Conservation (phyloP, 176 grass and related monocot genomes). For the Otatea glauca region DNA sequence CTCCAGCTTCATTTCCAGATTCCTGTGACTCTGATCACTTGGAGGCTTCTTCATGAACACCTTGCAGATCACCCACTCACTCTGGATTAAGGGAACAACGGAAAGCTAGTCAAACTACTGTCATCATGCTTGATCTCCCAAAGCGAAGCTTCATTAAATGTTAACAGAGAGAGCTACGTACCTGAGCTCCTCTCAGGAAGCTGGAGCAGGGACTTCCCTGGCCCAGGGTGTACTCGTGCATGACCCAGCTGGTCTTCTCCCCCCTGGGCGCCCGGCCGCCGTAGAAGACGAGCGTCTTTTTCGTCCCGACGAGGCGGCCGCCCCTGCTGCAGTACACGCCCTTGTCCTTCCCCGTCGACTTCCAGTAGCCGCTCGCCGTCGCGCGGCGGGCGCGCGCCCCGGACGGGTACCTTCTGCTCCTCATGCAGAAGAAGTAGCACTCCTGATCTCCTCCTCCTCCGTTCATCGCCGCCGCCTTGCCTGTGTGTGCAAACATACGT, state of each 20-base stretch:
- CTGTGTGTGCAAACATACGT: neutral
- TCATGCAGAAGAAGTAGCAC: conserved; percentile 61
- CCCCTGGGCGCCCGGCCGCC: conserved; percentile 51
- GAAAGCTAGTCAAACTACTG: neutral
- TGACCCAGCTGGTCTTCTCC: conserved; percentile 51
- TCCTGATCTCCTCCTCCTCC: conserved; percentile 24
- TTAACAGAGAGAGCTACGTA: neutral
- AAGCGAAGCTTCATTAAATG: neutral
- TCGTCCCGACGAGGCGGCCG: conserved; percentile 46
- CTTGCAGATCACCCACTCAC: conserved; percentile 56
- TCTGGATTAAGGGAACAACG: conserved; percentile 7
- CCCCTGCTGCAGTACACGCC: conserved; percentile 31
- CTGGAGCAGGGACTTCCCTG: neutral
- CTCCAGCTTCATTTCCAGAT: neutral
- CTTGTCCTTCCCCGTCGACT: conserved; percentile 61
- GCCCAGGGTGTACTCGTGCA: conserved; percentile 56
- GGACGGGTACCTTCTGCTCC: conserved; percentile 53
- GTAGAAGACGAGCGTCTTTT: conserved; percentile 64
- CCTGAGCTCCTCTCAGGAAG: conserved; percentile 41
- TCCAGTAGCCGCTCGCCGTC: conserved; percentile 59
- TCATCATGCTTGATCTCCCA: neutral
- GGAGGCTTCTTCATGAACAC: conserved; percentile 39
- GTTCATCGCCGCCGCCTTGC: neutral
- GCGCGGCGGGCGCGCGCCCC: conserved; percentile 51
- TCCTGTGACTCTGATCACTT: conserved; percentile 2